Evolutionary conservation across 2,329 filamentous ascomycete species (phyloP).

Genomic region (Nannizzia gypsea): DNA sequence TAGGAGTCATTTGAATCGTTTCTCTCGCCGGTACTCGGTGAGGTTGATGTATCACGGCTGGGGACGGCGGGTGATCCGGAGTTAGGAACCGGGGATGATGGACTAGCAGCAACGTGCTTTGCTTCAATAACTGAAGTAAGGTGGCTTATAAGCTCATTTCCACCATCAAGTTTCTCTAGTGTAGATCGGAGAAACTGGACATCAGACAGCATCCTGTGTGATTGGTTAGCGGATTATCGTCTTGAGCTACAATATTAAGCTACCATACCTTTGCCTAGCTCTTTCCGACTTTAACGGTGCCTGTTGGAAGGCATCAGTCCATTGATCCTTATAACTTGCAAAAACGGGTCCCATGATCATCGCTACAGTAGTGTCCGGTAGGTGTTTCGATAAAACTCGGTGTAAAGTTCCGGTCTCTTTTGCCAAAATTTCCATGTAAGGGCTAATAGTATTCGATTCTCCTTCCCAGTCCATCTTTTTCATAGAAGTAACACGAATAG

Average conservation of each 20-base stretch:
- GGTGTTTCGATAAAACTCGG: slow-evolving; percentile 68
- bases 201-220: slow-evolving; percentile 59
- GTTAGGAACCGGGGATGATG: not conserved
- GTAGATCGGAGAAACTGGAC: slow-evolving; percentile 59
- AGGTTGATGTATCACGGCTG: not conserved
- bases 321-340: slow-evolving; percentile 65
- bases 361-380: slow-evolving; percentile 62
- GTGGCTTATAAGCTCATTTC: slow-evolving; percentile 59
- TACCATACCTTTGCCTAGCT: slow-evolving; percentile 57
- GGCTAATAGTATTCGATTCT: slow-evolving; percentile 41
- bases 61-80: not conserved
- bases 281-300: slow-evolving; percentile 52
- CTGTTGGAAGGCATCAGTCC: slow-evolving; percentile 58
- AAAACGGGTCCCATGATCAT: slow-evolving; percentile 85
- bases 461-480: slow-evolving; percentile 63
- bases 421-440: slow-evolving; percentile 75
- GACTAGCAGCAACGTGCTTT: slow-evolving; percentile 23
- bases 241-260: not conserved
- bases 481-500: slow-evolving; percentile 62
- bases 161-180: slow-evolving; percentile 67
- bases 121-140: slow-evolving; percentile 43
- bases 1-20: not conserved
- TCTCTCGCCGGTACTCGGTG: not conserved
- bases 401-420: slow-evolving; percentile 80
- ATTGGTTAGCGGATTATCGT: not conserved